These are phyloP conservation scores for Kurtzmaniella natalensis DNA, from an alignment of 1,139 yeast genomes.

Conservation along the genomic window DNA sequence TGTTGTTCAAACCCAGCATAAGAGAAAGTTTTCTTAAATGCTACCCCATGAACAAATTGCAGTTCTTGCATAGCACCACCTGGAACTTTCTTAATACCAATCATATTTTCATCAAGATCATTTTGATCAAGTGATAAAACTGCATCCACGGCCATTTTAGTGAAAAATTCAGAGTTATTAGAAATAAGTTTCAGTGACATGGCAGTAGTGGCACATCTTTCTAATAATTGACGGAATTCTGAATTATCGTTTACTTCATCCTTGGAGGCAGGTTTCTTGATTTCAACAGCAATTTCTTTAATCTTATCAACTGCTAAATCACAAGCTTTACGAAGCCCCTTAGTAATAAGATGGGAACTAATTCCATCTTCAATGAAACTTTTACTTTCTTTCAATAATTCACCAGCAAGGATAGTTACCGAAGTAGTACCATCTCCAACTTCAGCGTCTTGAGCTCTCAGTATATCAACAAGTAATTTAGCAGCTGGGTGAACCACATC, in stretches of 20 bases:
- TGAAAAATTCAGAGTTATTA: constrained; percentile 82
- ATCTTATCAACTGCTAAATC: constrained; percentile 71
- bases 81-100: constrained; percentile 91
- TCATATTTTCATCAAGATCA: constrained; percentile 81
- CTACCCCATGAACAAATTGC: constrained; percentile 86
- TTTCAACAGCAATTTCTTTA: constrained; percentile 69
- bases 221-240: constrained; percentile 71
- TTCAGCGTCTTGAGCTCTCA: constrained; percentile 96
- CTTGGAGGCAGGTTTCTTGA: constrained; percentile 41
- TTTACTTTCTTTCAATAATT: constrained; percentile 85
- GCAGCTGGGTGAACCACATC: constrained; percentile 99
- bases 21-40: constrained; percentile 93
- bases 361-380: constrained; percentile 93
- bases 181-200: constrained; percentile 94
- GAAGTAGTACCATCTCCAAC: constrained; percentile 99
- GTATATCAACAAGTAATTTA: constrained; percentile 86
- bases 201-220: constrained; percentile 93
- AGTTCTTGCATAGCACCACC: constrained; percentile 98
- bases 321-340: constrained; percentile 84
- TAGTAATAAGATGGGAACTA: constrained; percentile 80
- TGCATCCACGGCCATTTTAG: constrained; percentile 96
- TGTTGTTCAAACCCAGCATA: constrained; percentile 99
- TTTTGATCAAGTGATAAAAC: constrained; percentile 81
- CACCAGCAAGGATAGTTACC: constrained; percentile 92
- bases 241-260: constrained; percentile 32